Conservation (phyloP, 768 basidiomycete genomes). For the Tricholoma sp. region DNA sequence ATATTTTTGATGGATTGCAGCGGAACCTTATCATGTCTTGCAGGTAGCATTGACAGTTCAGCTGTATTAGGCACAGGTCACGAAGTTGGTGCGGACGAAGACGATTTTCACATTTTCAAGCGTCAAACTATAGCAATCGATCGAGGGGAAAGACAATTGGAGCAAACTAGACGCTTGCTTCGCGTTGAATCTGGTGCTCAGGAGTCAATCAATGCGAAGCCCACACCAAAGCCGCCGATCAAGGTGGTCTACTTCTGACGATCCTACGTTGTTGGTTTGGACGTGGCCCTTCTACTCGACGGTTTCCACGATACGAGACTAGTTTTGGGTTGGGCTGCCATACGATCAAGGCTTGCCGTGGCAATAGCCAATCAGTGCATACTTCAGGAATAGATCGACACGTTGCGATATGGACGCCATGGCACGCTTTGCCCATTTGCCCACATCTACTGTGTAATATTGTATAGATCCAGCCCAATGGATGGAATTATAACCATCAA, state of each 20-base stretch:
- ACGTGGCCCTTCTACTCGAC: background rate
- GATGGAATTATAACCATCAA: background rate
- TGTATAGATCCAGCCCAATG: background rate
- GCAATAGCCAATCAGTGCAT: background rate
- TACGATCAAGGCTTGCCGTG: background rate
- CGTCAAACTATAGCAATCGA: slow-evolving; percentile 58
- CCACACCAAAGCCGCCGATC: slow-evolving; percentile 17
- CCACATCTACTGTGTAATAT: background rate
- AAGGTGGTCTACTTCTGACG: slow-evolving; percentile 46
- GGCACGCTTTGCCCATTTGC: background rate
- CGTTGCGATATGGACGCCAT: background rate
- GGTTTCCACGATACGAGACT: background rate
- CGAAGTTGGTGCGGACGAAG: slow-evolving; percentile 83
- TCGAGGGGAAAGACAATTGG: slow-evolving; percentile 47
- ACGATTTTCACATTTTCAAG: slow-evolving; percentile 85
- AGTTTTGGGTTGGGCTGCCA: background rate
- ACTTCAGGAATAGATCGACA: background rate
- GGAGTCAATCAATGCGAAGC: slow-evolving; percentile 34
- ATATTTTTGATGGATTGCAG: background rate
- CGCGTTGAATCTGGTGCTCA: slow-evolving; percentile 41
- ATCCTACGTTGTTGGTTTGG: background rate
- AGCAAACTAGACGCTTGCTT: slow-evolving; percentile 34
- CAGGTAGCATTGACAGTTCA: slow-evolving; percentile 34
- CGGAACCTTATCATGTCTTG: slow-evolving; percentile 2
- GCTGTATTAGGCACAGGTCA: slow-evolving; percentile 39